Percentiles rank a stretch among this genome's conserved stretches.
Evolutionary conservation across 2,329 filamentous ascomycete species (phyloP).

Genomic region (Drechslerella stenobrocha): DNA sequence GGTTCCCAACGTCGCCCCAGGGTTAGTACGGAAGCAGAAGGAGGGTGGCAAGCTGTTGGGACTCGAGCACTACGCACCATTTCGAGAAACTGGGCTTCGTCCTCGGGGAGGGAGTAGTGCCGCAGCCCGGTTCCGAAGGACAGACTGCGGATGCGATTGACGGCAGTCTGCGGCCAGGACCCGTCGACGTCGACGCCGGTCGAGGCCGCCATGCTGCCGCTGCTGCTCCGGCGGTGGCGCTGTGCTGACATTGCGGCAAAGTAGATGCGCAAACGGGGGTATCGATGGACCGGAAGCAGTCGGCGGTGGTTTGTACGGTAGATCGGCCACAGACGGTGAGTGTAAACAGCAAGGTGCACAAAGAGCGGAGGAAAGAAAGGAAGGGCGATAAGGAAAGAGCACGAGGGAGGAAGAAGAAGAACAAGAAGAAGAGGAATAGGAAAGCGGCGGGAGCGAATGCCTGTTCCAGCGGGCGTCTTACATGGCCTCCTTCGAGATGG

Average conservation of each 20-base stretch:
- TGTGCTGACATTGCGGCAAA: constrained; percentile 1
- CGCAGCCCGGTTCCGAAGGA: constrained; percentile 37
- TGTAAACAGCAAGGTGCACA: no score
- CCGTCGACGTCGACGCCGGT: constrained; percentile 22
- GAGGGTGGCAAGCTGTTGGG: not conserved
- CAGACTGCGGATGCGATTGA: constrained; percentile 46
- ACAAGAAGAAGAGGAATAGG: not conserved
- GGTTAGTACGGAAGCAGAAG: not conserved
- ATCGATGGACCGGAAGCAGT: not conserved
- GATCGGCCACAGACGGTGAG: no score
- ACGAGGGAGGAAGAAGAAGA: not conserved
- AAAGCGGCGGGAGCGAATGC: not conserved
- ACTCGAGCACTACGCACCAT: constrained; percentile 27
- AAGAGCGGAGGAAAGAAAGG: no score
- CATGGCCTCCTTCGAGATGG: not conserved
- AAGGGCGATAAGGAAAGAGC: no score
- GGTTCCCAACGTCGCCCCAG: constrained; percentile 35
- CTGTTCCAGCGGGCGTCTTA: not conserved
- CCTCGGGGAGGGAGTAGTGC: constrained; percentile 45
- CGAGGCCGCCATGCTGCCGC: constrained; percentile 1
- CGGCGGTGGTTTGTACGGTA: no score
- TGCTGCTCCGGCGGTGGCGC: not conserved
- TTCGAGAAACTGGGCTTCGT: constrained; percentile 44
- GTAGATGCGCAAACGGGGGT: not conserved
- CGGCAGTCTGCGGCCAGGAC: constrained; percentile 40